phyloP scores from a whole-genome alignment of 2,329 filamentous ascomycete genomes.

The Botryotinia globosa region DNA sequence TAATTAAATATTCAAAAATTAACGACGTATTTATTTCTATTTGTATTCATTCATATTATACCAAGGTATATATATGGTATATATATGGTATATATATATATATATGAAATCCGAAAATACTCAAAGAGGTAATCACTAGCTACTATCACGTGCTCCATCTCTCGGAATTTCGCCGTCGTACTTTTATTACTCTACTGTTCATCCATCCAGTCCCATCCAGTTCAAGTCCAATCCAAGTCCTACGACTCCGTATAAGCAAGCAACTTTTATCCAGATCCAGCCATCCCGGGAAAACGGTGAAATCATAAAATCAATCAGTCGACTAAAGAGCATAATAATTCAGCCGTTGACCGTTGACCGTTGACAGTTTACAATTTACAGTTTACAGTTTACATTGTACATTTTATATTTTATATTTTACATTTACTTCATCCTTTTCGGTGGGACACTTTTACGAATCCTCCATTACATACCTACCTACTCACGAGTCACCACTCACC shows the following conservation, averaged over 20 bases:
- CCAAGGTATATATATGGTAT: too few relatives aligned
- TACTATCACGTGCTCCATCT: background rate
- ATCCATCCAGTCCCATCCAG: background rate
- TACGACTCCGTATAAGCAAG: background rate
- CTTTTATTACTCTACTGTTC: too few relatives aligned
- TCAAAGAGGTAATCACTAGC: background rate
- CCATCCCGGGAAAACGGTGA: background rate
- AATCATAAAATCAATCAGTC: background rate
- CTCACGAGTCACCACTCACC: too few relatives aligned
- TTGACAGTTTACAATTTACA: too few relatives aligned
- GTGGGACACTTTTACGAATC: background rate
- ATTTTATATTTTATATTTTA: background rate
- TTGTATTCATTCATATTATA: background rate
- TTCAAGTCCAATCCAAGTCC: background rate
- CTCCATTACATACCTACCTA: background rate
- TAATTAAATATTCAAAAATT: background rate
- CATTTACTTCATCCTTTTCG: background rate
- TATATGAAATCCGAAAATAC: background rate
- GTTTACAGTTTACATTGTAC: too few relatives aligned
- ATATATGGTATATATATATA: too few relatives aligned
- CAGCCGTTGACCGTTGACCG: background rate
- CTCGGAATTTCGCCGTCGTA: conserved; percentile 1
- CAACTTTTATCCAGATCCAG: background rate
- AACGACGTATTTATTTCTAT: background rate
- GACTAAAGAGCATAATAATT: background rate